Evolutionary conservation across 306 rosid species (phyloP).

Genomic region (Corylus americana): DNA sequence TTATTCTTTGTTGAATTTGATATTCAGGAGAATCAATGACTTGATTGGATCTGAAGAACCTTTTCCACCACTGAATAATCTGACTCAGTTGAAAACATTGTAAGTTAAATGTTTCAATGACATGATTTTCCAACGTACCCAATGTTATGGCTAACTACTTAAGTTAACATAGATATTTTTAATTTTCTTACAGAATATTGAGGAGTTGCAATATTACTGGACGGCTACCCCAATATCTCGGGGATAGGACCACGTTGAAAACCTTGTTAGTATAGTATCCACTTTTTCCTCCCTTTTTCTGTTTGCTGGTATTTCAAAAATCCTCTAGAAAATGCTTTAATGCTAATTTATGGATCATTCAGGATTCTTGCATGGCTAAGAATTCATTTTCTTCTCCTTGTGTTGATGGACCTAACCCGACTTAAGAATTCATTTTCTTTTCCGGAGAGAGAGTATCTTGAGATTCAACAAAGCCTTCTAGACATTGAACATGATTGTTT

Average conservation of each 20-base stretch:
- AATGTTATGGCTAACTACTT: not conserved
- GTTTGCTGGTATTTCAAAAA: not conserved
- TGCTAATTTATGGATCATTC: not conserved
- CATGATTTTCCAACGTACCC: not conserved
- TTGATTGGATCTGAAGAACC: conserved; percentile 52
- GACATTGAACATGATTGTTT: too few relatives aligned
- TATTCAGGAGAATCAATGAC: conserved; percentile 76
- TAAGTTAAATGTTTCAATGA: conserved; percentile 42
- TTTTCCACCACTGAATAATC: conserved; percentile 47
- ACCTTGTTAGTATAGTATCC: conserved; percentile 42
- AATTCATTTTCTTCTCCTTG: not conserved
- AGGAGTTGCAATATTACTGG: conserved; percentile 77
- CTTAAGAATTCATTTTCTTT: too few relatives aligned
- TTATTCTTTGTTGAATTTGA: conserved; percentile 6
- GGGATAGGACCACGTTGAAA: conserved; percentile 32
- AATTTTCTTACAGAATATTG: conserved; percentile 43
- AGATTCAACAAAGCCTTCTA: too few relatives aligned
- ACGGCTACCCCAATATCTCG: conserved; percentile 45
- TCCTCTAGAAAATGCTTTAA: not conserved
- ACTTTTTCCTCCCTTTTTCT: not conserved
- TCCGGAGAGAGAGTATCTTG: too few relatives aligned
- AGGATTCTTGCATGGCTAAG: too few relatives aligned
- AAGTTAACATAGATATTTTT: too few relatives aligned
- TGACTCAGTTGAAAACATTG: conserved; percentile 43
- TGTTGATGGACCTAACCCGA: too few relatives aligned